phyloP scores from a whole-genome alignment of 2,329 filamentous ascomycete species.

The Alternaria arborescens region DNA sequence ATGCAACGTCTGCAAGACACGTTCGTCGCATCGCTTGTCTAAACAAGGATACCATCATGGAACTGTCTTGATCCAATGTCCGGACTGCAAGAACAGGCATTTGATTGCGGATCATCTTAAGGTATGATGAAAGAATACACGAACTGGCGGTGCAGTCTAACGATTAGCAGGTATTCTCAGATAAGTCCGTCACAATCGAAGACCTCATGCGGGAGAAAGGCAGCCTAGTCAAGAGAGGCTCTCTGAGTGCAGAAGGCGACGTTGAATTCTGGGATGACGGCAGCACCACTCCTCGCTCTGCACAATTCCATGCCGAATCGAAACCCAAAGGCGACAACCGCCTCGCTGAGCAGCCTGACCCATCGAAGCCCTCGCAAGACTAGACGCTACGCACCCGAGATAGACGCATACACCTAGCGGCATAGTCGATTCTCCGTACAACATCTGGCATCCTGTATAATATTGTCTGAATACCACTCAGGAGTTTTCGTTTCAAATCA shows the following conservation, averaged over 20 bases:
- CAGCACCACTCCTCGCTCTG: constrained; percentile 48
- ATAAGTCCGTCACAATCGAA: constrained; percentile 75
- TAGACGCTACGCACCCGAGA: background rate
- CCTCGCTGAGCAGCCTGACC: constrained; percentile 27
- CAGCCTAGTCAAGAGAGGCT: constrained; percentile 74
- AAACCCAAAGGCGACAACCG: constrained; percentile 36
- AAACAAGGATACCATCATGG: constrained; percentile 96
- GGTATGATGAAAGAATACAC: constrained; percentile 43
- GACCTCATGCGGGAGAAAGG: constrained; percentile 81
- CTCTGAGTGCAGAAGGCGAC: constrained; percentile 79
- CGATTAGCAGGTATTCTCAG: constrained; percentile 71
- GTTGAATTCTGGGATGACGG: constrained; percentile 91
- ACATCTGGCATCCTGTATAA: constrained; percentile 6
- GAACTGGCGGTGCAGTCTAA: constrained; percentile 9
- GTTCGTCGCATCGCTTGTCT: constrained; percentile 84
- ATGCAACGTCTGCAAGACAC: constrained; percentile 81
- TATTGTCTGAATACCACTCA: constrained; percentile 10
- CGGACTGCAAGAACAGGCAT: constrained; percentile 84
- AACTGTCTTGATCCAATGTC: constrained; percentile 88
- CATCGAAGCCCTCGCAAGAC: constrained; percentile 24
- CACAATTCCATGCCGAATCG: constrained; percentile 44
- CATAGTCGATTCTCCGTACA: background rate
- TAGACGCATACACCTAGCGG: background rate
- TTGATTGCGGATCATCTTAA: constrained; percentile 90
- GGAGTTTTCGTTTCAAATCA: background rate